Base-by-base conservation (phyloP, 2,329 filamentous ascomycete species). In the Cordyceps cateniannulata region DNA sequence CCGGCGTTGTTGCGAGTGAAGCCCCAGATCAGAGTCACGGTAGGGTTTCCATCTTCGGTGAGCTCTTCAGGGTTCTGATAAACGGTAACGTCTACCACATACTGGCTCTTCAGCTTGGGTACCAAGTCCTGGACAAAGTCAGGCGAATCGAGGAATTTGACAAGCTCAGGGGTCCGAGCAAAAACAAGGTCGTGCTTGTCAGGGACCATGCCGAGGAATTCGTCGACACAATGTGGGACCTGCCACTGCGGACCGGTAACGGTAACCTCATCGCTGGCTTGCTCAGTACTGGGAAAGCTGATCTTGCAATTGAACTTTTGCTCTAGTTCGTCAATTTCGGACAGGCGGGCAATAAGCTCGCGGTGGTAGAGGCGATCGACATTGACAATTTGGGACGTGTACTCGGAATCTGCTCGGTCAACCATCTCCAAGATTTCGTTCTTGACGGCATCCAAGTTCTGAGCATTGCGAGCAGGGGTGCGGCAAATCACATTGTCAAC, bases 261-360 rank as follows among this genome's bases (percentile, higher is more conserved):
- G 20, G 89, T 96, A 58, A 99, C 92, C 70, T 96, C 89, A 70
- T 99, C 95, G 72, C 93, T 98, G 24, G 95, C 95, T 75, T 96
- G 90, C 74, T 99, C 95, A 10, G 95, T 98, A 76, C 93, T 96
- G 8, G 95, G 95, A 72, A 99, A 99, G 67, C 92, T 90, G 70
- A 99, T 96, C 80, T 98, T 98, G 86, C 95, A 99, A 75, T 98
- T 98, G 89, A 93, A 98, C 77, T 96, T 97, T 81, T 96, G 96
- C 79, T 99, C 95, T 56, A 99, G 82, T 67, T 95, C 91, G 66
- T 98, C 93, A 62, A 99, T 91, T 70, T 97, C 91, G 49, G 85
- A 80, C 65, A 98, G 87, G 62, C 93, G 91, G 62, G 90, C 85
- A 71, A 99, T 89, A 63, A 99, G 85, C 76, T 96, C 91, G 65